Base-by-base conservation (phyloP, 805 yeast genomes). In the Zygosaccharomyces gambellarensis region DNA sequence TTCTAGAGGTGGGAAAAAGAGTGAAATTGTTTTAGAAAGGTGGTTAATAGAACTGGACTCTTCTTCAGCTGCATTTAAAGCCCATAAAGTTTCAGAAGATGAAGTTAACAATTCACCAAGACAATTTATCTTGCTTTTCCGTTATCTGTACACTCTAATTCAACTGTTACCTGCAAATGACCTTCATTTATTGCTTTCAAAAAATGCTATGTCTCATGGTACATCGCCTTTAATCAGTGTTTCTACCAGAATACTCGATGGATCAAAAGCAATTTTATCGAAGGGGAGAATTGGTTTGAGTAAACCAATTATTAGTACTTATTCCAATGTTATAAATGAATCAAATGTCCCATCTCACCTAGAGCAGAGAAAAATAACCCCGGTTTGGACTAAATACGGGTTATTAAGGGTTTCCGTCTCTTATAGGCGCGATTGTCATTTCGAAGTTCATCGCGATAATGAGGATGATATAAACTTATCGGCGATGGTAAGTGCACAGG, bases 1-100 rank as follows among this genome's bases (percentile, higher is more conserved):
- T 10, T 72, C 84, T 8, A 79, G 75, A 50, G 85, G 84, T 11
- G 73, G 77, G 2, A 80, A 78, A 59, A 85, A 85, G 59, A 75
- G 80, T 14, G 98, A 92, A 66, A 79, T 94, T n/a, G 97, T 94
- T 2, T 70, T 94, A 49, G 99, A 94, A 62, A 76, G 99, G 51
- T 94, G 99, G 99, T 73, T 89, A 22, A 70, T 94, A 30, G 96
- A 90, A 64, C 78, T 90, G 52, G 90, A 85, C 59, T 68, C 54
- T 34, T 53, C 54, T 12, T 61, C 68, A 2, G 47, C 57, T 19
- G 49, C 63, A 11, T 61, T 78, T 14, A 71, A 69, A 38, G 23
- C 71, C 62, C 63, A 71, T 61, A 56, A 55, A 6, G 55, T 43
- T 14, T 36, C 55, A 10, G 54, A 52, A 40, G 74, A 73, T 21